These are phyloP conservation scores for Cladosporium sp. DNA, from an alignment of 2,329 filamentous ascomycete genomes.

Conservation along the genomic window DNA sequence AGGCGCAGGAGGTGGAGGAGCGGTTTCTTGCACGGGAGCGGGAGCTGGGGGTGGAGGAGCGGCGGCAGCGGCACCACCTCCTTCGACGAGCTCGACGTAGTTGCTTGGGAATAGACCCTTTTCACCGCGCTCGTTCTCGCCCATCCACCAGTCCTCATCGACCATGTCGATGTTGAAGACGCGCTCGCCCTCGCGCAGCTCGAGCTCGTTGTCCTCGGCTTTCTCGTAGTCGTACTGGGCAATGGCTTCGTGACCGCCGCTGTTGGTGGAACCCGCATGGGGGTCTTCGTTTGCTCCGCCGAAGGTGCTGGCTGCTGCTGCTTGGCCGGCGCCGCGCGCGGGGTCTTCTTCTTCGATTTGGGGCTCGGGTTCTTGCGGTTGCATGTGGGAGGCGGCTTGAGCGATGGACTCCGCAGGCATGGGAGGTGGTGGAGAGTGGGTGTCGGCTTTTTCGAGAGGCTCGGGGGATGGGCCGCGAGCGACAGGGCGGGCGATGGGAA, in stretches of 20 bases:
- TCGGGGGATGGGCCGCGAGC: constrained; percentile 53
- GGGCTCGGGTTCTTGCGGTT: constrained; percentile 61
- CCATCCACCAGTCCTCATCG: constrained; percentile 98
- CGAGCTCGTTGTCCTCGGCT: constrained; percentile 94
- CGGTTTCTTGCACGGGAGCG: constrained; percentile 31
- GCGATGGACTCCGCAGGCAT: constrained; percentile 63
- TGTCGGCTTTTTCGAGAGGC: constrained; percentile 47
- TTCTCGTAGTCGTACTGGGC: constrained; percentile 96
- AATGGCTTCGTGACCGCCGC: constrained; percentile 65
- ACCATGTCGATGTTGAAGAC: constrained; percentile 95
- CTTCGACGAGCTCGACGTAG: constrained; percentile 81
- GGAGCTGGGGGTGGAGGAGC: constrained; percentile 38
- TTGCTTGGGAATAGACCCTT: constrained; percentile 92
- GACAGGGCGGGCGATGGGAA: constrained; percentile 82
- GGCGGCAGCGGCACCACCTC: constrained; percentile 30
- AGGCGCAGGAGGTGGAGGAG: constrained; percentile 18
- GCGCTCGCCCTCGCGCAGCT: constrained; percentile 80
- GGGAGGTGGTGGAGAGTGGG: constrained; percentile 44
- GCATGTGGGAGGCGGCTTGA: constrained; percentile 57
- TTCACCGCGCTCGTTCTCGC: constrained; percentile 78
- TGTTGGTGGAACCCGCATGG: constrained; percentile 29
- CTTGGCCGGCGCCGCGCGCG: constrained; percentile 50
- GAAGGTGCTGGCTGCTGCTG: constrained; percentile 41
- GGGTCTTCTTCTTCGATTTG: constrained; percentile 52
- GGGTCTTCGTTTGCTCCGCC: constrained; percentile 37